These are phyloP conservation scores for Rubus parviflorus DNA, from an alignment of 306 rosid genomes.

Conservation along the genomic window DNA sequence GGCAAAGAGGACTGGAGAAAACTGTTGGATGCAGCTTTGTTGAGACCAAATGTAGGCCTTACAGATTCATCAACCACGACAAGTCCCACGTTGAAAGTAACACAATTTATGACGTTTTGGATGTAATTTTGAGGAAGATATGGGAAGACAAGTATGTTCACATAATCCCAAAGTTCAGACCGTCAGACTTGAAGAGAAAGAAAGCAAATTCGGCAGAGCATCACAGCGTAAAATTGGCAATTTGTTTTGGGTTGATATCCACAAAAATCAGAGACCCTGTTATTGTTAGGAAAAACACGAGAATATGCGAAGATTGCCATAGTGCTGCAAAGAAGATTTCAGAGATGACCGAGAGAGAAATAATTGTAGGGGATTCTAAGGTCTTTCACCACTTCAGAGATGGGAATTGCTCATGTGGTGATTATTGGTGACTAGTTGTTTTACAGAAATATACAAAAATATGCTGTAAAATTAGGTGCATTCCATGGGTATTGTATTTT, in stretches of 20 bases:
- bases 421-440: constrained; percentile 46
- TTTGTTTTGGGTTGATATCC: constrained; percentile 57
- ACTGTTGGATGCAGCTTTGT: constrained; percentile 41
- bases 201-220: constrained; percentile 31
- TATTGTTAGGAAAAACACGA: constrained; percentile 50
- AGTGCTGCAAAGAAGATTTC: constrained; percentile 46
- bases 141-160: constrained; percentile 27
- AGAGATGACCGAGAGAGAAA: constrained; percentile 39
- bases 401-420: constrained; percentile 56
- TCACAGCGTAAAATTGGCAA: constrained; percentile 61
- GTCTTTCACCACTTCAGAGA: constrained; percentile 56
- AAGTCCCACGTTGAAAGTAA: constrained; percentile 40
- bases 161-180: constrained; percentile 41
- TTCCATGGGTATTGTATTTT: neutral
- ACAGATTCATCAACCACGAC: constrained; percentile 42
- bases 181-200: constrained; percentile 33
- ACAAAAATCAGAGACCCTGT: constrained; percentile 47
- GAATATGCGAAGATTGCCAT: constrained; percentile 61
- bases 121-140: constrained; percentile 30
- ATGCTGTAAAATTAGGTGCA: neutral
- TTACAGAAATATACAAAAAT: neutral
- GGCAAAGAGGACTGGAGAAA: constrained; percentile 35
- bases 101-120: constrained; percentile 39
- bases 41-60: constrained; percentile 32
- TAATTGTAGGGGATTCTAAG: constrained; percentile 54